Conservation (phyloP, 768 basidiomycete genomes). For the Lentinus brumalis region DNA sequence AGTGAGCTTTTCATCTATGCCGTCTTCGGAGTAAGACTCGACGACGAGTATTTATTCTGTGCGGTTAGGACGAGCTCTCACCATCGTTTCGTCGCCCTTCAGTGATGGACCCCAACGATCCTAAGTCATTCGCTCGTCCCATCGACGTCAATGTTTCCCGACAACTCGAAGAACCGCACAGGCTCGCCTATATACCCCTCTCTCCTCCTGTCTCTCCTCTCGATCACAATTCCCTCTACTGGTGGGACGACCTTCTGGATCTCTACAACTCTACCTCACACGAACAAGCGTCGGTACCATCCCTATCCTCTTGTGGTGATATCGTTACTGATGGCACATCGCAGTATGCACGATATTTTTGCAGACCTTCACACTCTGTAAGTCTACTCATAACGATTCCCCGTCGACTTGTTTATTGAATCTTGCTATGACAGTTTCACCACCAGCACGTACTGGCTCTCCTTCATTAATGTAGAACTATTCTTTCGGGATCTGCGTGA, state of each 20-base stretch:
- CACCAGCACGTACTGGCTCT: conserved; percentile 66
- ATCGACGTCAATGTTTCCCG: conserved; percentile 21
- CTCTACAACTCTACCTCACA: conserved; percentile 41
- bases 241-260: conserved; percentile 52
- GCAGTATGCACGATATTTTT: conserved; percentile 42
- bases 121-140: conserved; percentile 31
- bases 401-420: conserved; percentile 6
- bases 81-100: conserved; percentile 26
- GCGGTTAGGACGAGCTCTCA: conserved; percentile 30
- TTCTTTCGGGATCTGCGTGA: conserved; percentile 55
- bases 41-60: conserved; percentile 35
- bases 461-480: conserved; percentile 62
- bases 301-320: neutral
- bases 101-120: conserved; percentile 21
- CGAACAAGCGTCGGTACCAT: conserved; percentile 43
- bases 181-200: conserved; percentile 18
- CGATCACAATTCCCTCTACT: conserved; percentile 39
- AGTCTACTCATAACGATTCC: conserved; percentile 23
- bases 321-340: conserved; percentile 36
- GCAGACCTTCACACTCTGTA: conserved; percentile 57
- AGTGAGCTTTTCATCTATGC: conserved; percentile 25
- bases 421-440: conserved; percentile 51
- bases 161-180: conserved; percentile 9
- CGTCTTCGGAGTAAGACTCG: conserved; percentile 18
- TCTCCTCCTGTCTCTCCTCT: conserved; percentile 32